These are phyloP conservation scores for Ogataea corticis DNA, from an alignment of 805 yeast genomes.

Conservation along the genomic window DNA sequence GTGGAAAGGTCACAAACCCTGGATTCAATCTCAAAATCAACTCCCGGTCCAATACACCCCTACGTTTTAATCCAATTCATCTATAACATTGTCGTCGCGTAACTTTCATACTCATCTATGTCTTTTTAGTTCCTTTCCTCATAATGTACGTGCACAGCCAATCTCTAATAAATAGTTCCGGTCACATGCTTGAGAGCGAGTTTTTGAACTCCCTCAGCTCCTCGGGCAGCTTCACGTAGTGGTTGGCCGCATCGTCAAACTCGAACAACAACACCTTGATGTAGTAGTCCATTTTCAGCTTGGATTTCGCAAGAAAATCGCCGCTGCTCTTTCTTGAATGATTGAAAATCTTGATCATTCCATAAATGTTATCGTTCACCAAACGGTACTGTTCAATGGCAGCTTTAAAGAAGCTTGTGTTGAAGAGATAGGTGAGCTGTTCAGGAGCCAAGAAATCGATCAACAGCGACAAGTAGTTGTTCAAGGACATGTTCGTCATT, in stretches of 20 bases:
- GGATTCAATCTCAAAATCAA: too few species aligned
- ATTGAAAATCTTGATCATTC: slow-evolving; percentile 32
- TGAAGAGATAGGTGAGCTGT: slow-evolving; percentile 20
- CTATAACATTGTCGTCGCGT: too few species aligned
- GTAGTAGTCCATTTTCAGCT: slow-evolving; percentile 30
- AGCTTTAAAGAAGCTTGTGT: slow-evolving; percentile 29
- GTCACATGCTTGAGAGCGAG: slow-evolving; percentile 6
- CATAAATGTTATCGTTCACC: slow-evolving; percentile 36
- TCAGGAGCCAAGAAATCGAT: slow-evolving; percentile 29
- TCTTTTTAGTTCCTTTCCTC: neutral
- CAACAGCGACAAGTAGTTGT: slow-evolving; percentile 33
- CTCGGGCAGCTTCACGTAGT: slow-evolving; percentile 34
- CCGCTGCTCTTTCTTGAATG: slow-evolving; percentile 5
- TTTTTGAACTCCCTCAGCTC: slow-evolving; percentile 32
- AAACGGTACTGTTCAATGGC: slow-evolving; percentile 37
- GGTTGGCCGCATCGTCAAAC: slow-evolving; percentile 36
- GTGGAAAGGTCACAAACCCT: too few species aligned
- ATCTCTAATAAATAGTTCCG: slow-evolving; percentile 1
- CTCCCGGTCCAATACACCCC: too few species aligned
- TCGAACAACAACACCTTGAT: slow-evolving; percentile 33
- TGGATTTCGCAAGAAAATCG: slow-evolving; percentile 7
- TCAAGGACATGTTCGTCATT: slow-evolving; percentile 18
- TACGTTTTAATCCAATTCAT: too few species aligned
- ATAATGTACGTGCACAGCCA: neutral
- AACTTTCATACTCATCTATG: too few species aligned